Conservation (phyloP, 306 rosid genomes). For the Quercus bicolor region DNA sequence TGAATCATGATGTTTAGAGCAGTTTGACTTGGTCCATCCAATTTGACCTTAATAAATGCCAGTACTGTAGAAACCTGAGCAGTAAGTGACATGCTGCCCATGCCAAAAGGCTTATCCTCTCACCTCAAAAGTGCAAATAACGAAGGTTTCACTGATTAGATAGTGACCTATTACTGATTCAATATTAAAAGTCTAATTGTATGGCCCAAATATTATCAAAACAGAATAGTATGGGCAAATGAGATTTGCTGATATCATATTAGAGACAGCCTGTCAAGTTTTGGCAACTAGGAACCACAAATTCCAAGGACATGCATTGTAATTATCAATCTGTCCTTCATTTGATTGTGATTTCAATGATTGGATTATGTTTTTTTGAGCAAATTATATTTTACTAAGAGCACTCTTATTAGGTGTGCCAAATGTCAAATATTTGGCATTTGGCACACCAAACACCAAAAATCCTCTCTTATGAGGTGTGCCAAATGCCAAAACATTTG, state of each 20-base stretch:
- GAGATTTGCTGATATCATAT: neutral
- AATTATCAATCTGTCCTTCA: constrained; percentile 6
- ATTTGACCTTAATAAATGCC: too few species aligned
- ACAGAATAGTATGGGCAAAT: neutral
- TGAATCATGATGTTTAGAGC: neutral
- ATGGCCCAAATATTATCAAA: neutral
- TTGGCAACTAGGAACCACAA: constrained; percentile 18
- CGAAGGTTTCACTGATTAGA: neutral
- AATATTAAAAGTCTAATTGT: neutral
- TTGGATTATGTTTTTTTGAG: neutral
- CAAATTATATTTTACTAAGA: too few species aligned
- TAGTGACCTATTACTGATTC: neutral
- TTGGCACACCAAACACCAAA: too few species aligned
- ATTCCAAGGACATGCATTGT: constrained; percentile 20
- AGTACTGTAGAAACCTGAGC: too few species aligned
- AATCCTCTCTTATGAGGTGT: too few species aligned
- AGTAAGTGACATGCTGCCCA: neutral
- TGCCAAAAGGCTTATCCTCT: neutral
- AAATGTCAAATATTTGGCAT: too few species aligned
- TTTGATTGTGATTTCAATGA: neutral
- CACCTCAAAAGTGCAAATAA: neutral
- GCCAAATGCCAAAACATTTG: too few species aligned
- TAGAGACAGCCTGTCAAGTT: constrained; percentile 33
- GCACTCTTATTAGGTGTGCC: too few species aligned
- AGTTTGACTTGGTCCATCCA: neutral